Evolutionary conservation across 176 grass and related monocot genomes (phyloP).

Genomic region (Hsuehochloa calcarea): DNA sequence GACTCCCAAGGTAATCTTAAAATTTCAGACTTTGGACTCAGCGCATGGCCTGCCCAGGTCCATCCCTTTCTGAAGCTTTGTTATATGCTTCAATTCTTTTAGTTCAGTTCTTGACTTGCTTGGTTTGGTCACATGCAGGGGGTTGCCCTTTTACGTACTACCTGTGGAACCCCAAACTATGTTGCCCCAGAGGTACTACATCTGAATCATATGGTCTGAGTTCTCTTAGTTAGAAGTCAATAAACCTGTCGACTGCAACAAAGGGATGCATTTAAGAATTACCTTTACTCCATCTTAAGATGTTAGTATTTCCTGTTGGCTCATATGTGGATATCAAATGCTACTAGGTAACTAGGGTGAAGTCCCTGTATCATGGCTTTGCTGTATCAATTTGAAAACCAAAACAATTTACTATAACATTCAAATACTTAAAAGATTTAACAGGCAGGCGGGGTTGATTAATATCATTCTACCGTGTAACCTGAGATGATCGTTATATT

Average conservation of each 20-base stretch:
- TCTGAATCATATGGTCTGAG: constrained; percentile 24
- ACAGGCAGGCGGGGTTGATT: background rate
- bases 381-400: background rate
- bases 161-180: constrained; percentile 99
- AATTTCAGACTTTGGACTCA: constrained; percentile 99
- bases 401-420: background rate
- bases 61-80: constrained; percentile 31
- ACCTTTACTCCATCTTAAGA: background rate
- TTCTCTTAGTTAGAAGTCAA: constrained; percentile 5
- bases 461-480: background rate
- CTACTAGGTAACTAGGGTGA: background rate
- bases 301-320: background rate
- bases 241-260: constrained; percentile 19
- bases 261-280: constrained; percentile 14
- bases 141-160: constrained; percentile 65
- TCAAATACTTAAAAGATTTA: background rate
- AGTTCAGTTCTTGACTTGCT: constrained; percentile 14
- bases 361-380: constrained; percentile 16
- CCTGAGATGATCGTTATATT: background rate
- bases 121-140: constrained; percentile 55
- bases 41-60: constrained; percentile 86
- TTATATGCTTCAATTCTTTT: background rate
- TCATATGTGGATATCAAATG: constrained; percentile 26
- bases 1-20: constrained; percentile 96
- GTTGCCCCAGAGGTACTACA: constrained; percentile 89